Evolutionary conservation across 352 stramenopile genomes (phyloP), one percentile per base, ranked within the genome.

Genomic region (Phytopythium vexans): DNA sequence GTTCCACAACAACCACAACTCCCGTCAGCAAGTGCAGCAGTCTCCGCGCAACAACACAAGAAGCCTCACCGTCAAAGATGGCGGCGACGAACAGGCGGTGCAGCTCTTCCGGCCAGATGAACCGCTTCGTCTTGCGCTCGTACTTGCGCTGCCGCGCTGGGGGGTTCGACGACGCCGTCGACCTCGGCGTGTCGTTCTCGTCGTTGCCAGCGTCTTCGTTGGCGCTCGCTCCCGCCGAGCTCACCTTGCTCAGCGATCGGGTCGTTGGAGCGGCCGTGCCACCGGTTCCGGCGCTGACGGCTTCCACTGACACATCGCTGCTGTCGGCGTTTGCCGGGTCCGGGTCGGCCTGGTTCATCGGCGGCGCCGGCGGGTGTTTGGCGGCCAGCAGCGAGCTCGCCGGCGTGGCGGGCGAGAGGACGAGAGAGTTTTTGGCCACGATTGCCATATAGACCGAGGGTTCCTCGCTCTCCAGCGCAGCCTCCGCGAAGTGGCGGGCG

Each of bases 71-170:
- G 56, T 95, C 86, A 59, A 95, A 95, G 56, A 95, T 92, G 14
- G 86, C 83, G 36, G 86, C 82, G 36, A 95, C 84, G 44, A 95
- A 95, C 52, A 92, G 76, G 10, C 86, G 82, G 65, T 95, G 86
- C 31, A 95, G 82, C 40, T 95, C 86, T 42, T 95, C 83, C 2
- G 86, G 83, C 86, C 86, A 95, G 44, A 89, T 81, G 56, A 95
- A 95, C 41, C 86, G 85, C 59, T 92, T 89, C 33, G 82, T 91
- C 65, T 92, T 89, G 65, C 82, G 85, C 56, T 95, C 85, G 62
- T 95, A 95, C 61, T 95, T 93, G 74, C 85, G 85, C 64, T 92
- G 79, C 15, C 72, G 65, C 43, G 21, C 36, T 0, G 48, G 16
- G 6, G 35, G 15, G 35, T 42, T 44, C 35, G 37, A 46, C 5